Percentiles rank a stretch among this genome's conserved stretches.
Evolutionary conservation across 148 eudicot species (phyloP).

Genomic region (Pouteria glomerata): DNA sequence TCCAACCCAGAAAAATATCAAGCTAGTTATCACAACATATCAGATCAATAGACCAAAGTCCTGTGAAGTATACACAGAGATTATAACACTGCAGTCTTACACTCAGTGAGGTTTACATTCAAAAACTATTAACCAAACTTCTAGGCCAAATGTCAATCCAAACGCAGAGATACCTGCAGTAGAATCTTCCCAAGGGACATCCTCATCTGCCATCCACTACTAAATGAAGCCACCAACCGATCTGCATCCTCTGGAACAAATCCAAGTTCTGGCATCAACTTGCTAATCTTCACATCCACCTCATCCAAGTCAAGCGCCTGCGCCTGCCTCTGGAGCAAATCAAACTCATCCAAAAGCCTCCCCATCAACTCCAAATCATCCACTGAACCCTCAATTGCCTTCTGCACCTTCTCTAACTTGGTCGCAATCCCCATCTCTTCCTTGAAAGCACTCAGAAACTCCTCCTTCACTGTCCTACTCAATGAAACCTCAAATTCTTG

Average conservation of each 20-base stretch:
- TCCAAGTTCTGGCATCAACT: constrained; percentile 92
- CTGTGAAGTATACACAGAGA: background rate
- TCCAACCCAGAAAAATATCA: background rate
- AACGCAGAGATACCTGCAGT: constrained; percentile 60
- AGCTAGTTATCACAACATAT: background rate
- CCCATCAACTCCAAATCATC: constrained; percentile 96
- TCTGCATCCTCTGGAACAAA: constrained; percentile 80
- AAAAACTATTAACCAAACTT: background rate
- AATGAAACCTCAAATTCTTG: constrained; percentile 92
- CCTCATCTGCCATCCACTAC: constrained; percentile 99
- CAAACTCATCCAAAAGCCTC: constrained; percentile 94
- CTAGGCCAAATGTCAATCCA: background rate
- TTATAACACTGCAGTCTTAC: background rate
- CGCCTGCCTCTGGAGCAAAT: constrained; percentile 77
- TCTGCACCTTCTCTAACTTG: constrained; percentile 87
- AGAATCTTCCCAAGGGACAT: constrained; percentile 96
- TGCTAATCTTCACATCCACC: constrained; percentile 81
- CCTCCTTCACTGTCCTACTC: constrained; percentile 78
- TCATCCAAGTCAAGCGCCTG: constrained; percentile 73
- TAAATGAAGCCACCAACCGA: constrained; percentile 91
- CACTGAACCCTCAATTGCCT: constrained; percentile 76
- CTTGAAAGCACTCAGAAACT: constrained; percentile 80
- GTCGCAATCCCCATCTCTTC: constrained; percentile 82
- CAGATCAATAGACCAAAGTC: background rate
- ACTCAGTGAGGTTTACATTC: background rate